phyloP scores from a whole-genome alignment of 2,329 filamentous ascomycete species.

The Balansia obtecta region DNA sequence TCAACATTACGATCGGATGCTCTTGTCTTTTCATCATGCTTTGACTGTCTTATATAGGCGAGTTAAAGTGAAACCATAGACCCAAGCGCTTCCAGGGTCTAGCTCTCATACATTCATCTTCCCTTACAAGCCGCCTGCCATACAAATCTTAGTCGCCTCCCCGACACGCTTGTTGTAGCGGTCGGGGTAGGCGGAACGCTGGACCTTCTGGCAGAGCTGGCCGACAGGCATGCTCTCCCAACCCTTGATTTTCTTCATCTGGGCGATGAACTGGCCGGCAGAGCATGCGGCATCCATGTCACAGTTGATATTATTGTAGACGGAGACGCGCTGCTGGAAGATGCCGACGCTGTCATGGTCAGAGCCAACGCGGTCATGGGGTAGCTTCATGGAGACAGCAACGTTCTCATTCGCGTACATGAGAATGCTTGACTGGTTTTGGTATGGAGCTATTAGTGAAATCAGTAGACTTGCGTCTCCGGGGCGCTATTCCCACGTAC shows the following conservation, averaged over 20 bases:
- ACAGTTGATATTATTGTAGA: constrained; percentile 12
- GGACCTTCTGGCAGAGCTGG: constrained; percentile 13
- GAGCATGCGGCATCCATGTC: constrained; percentile 13
- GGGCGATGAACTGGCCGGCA: constrained; percentile 10
- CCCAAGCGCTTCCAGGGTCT: too few species aligned
- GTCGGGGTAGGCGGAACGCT: constrained; percentile 11
- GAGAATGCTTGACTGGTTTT: constrained; percentile 9
- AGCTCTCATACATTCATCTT: not conserved
- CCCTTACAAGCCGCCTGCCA: constrained; percentile 9
- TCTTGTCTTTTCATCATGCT: too few species aligned
- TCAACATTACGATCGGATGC: too few species aligned
- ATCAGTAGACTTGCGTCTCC: not conserved
- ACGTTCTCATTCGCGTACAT: constrained; percentile 12
- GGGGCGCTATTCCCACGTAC: constrained; percentile 2
- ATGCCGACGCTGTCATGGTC: constrained; percentile 14
- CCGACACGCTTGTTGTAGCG: constrained; percentile 9
- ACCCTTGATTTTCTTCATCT: constrained; percentile 10
- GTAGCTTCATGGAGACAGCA: constrained; percentile 10
- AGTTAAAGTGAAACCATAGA: too few species aligned
- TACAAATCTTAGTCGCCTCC: constrained; percentile 10
- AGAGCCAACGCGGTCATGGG: constrained; percentile 11
- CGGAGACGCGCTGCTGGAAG: constrained; percentile 13
- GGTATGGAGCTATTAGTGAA: not conserved
- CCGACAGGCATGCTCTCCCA: constrained; percentile 12
- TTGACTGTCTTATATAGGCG: too few species aligned